These are phyloP conservation scores for Calycina herbarum DNA, from an alignment of 2,329 filamentous ascomycete species.

Conservation along the genomic window DNA sequence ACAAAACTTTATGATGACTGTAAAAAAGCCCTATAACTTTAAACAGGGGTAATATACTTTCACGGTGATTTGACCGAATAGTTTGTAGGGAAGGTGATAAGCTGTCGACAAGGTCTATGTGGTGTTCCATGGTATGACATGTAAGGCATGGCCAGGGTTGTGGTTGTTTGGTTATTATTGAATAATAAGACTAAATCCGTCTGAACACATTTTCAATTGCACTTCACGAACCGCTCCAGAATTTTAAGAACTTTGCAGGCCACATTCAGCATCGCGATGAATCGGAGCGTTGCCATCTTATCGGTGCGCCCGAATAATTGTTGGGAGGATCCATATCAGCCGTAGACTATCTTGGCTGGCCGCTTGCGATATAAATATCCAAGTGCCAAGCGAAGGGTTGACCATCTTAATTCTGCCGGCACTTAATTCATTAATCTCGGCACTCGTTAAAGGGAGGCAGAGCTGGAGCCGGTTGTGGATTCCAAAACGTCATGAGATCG, in stretches of 20 bases:
- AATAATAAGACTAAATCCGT: no score
- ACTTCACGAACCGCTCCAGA: not conserved
- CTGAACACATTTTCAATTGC: not conserved
- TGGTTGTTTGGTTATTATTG: not conserved
- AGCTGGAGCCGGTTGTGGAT: not conserved
- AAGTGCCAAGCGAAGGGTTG: not conserved
- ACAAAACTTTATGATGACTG: no score
- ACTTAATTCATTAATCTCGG: conserved; percentile 2
- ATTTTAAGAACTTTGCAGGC: not conserved
- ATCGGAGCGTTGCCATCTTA: not conserved
- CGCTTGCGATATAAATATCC: not conserved
- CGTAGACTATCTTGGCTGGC: not conserved
- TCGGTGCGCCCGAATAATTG: not conserved
- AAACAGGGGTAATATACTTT: no score
- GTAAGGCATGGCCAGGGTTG: not conserved
- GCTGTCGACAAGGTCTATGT: not conserved
- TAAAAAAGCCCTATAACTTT: no score
- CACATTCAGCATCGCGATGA: not conserved
- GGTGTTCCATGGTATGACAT: not conserved
- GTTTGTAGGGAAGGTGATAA: not conserved
- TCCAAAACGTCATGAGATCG: conserved; percentile 1
- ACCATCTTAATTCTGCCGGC: conserved; percentile 1
- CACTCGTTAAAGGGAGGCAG: not conserved
- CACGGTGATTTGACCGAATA: no score
- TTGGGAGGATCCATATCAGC: not conserved